A percentile compares a stretch with the other conserved stretches of the same genome.
phyloP scores from a whole-genome alignment of 1,284 basidiomycete genomes.

The Uromyces viciae-fabae region DNA sequence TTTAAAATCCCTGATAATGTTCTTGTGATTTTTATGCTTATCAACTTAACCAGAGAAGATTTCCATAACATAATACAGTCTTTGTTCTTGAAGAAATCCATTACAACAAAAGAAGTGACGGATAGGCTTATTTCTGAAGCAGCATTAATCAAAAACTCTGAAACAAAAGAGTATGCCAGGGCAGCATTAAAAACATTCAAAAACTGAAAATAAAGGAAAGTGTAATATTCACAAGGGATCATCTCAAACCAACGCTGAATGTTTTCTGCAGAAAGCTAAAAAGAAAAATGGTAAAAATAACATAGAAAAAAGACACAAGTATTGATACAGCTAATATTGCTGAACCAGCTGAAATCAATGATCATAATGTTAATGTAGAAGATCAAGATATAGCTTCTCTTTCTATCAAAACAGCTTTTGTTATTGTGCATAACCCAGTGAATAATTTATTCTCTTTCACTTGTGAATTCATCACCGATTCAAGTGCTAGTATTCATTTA shows the following conservation, averaged over 20 bases:
- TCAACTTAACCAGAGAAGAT: neutral
- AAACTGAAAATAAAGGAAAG: neutral
- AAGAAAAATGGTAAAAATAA: neutral
- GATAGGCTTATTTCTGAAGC: neutral
- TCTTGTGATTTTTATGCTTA: neutral
- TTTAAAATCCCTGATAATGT: neutral
- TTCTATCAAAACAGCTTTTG: neutral
- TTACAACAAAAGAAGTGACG: neutral
- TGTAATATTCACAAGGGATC: neutral
- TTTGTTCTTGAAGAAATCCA: neutral
- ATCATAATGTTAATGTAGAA: no score
- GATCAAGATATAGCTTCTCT: neutral
- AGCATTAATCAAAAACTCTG: neutral
- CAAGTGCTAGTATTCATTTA: neutral
- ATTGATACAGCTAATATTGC: neutral
- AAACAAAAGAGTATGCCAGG: neutral
- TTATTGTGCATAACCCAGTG: neutral
- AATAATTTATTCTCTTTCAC: neutral
- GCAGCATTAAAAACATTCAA: neutral
- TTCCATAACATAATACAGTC: neutral
- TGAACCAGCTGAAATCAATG: neutral
- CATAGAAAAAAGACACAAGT: no score
- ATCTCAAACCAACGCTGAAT: neutral
- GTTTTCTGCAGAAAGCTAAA: neutral
- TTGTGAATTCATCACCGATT: neutral